phyloP scores from a whole-genome alignment of 129 eudicot genomes.

The Erigeron canadensis region DNA sequence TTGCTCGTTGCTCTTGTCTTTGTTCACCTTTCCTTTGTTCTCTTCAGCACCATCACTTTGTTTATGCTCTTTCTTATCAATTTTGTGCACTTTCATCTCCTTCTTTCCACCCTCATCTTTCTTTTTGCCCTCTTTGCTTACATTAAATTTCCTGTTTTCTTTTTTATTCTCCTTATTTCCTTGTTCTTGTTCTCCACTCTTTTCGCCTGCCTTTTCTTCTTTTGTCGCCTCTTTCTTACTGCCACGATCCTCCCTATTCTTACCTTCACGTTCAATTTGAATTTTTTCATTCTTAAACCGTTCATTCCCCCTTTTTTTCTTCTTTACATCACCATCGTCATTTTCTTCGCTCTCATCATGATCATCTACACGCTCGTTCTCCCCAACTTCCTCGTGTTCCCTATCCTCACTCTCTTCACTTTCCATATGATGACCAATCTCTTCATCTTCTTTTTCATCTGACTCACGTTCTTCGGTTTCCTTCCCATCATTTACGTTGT shows the following conservation, averaged over 20 bases:
- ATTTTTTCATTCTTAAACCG: background rate
- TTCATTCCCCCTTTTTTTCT: background rate
- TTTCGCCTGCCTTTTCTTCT: background rate
- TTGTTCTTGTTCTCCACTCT: background rate
- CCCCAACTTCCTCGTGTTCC: conserved; percentile 26
- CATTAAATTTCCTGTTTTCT: background rate
- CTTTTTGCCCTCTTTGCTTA: background rate
- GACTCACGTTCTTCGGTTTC: conserved; percentile 31
- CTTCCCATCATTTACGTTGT: conserved; percentile 16
- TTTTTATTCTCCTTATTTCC: conserved; percentile 10
- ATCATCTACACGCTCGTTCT: conserved; percentile 25
- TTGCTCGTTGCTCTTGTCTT: conserved; percentile 9
- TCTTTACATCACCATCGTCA: conserved; percentile 23
- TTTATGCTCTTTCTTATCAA: background rate
- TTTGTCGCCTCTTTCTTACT: conserved; percentile 15
- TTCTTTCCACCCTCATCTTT: conserved; percentile 6
- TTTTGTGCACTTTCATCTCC: conserved; percentile 4
- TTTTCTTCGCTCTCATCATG: conserved; percentile 21
- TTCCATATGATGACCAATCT: conserved; percentile 27
- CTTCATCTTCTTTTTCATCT: conserved; percentile 41
- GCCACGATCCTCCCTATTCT: conserved; percentile 8
- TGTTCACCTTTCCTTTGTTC: conserved; percentile 10
- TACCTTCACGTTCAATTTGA: background rate
- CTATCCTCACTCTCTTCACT: background rate
- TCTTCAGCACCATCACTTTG: conserved; percentile 11